phyloP scores from a whole-genome alignment of 1,284 basidiomycete genomes.

The Ceratobasidium sp. region DNA sequence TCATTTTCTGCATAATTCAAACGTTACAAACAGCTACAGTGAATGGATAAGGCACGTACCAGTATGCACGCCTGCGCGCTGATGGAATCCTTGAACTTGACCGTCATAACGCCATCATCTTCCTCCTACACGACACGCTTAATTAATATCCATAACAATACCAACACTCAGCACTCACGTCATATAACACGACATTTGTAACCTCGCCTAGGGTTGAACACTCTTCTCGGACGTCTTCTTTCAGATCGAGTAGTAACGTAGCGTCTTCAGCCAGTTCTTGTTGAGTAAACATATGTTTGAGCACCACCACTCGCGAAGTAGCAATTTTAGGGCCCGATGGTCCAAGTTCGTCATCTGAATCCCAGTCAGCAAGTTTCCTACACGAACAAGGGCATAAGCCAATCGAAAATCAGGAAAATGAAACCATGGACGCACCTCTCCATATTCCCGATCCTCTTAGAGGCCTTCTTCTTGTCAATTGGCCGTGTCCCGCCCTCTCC shows the following conservation, averaged over 20 bases:
- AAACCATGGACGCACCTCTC: slow-evolving; percentile 73
- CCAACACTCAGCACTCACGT: slow-evolving; percentile 68
- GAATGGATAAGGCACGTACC: slow-evolving; percentile 61
- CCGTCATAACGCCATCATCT: slow-evolving; percentile 93
- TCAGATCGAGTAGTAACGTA: slow-evolving; percentile 88
- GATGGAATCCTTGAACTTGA: slow-evolving; percentile 90
- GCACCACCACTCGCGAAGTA: slow-evolving; percentile 77
- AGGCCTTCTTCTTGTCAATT: slow-evolving; percentile 83
- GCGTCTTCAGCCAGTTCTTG: slow-evolving; percentile 90
- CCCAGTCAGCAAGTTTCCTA: slow-evolving; percentile 87
- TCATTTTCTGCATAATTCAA: slow-evolving; percentile 79
- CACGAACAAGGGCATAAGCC: neutral
- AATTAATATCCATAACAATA: slow-evolving; percentile 22
- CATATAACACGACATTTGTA: slow-evolving; percentile 95
- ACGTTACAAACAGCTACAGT: neutral
- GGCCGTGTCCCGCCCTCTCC: slow-evolving; percentile 57
- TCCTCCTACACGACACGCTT: slow-evolving; percentile 72
- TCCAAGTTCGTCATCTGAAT: slow-evolving; percentile 84
- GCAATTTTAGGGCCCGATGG: slow-evolving; percentile 67
- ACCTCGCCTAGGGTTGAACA: slow-evolving; percentile 92
- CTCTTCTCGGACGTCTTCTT: slow-evolving; percentile 96
- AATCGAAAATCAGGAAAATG: slow-evolving; percentile 28
- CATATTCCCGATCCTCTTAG: slow-evolving; percentile 86
- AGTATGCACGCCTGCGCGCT: slow-evolving; percentile 90
- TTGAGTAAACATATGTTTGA: slow-evolving; percentile 95